Conservation (phyloP, 2,329 filamentous ascomycete species). For the Coccinonectria pachysandricola region DNA sequence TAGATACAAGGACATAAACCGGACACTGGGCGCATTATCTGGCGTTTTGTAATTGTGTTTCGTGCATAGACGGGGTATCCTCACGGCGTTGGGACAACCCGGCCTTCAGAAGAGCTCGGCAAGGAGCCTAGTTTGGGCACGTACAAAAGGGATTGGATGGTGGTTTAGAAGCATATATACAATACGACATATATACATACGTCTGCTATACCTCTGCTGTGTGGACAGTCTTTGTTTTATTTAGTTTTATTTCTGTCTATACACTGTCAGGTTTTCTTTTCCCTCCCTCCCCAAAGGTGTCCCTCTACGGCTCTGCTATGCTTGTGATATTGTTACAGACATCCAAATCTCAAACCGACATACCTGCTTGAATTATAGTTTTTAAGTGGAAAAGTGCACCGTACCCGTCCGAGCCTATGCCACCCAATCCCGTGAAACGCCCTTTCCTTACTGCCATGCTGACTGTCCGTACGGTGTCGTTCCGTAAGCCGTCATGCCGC, state of each 20-base stretch:
- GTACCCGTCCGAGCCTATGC: no score
- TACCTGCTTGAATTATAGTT: conserved; percentile 2
- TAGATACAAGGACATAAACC: conserved; percentile 16
- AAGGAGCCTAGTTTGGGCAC: no score
- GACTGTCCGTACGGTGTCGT: conserved; percentile 41
- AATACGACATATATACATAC: no score
- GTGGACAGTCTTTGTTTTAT: no score
- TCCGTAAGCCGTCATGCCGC: conserved; percentile 56
- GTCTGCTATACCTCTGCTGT: no score
- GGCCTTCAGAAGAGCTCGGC: no score
- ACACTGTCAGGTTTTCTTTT: conserved; percentile 1
- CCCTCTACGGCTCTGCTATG: conserved; percentile 9
- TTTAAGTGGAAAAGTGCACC: neutral
- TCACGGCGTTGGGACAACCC: no score
- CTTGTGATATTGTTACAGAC: conserved; percentile 14
- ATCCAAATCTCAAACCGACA: conserved; percentile 10
- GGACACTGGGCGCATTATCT: conserved; percentile 7
- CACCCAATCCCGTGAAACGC: conserved; percentile 17
- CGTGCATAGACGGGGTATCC: no score
- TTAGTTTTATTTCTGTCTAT: conserved; percentile 4
- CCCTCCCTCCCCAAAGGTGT: neutral
- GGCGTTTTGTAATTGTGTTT: no score
- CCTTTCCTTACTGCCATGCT: conserved; percentile 33
- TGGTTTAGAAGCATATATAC: no score
- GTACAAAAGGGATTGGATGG: no score